These are phyloP conservation scores for Streptanthus diversifolius DNA, from an alignment of 345 rosid genomes.

Conservation along the genomic window DNA sequence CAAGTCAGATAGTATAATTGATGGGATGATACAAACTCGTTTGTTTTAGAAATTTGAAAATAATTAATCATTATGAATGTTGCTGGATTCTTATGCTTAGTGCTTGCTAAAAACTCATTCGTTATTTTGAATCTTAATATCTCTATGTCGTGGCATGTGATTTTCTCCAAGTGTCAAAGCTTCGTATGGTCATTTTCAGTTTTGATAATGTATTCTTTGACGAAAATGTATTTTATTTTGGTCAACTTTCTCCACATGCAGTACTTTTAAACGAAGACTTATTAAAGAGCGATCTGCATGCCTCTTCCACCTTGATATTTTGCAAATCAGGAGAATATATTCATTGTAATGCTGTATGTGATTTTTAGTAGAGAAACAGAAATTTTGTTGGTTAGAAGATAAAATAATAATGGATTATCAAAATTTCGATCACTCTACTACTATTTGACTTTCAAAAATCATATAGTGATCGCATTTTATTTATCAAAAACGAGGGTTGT, in stretches of 20 bases:
- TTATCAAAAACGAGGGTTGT: neutral
- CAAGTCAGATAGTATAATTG: neutral
- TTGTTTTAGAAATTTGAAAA: too few species aligned
- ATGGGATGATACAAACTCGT: neutral
- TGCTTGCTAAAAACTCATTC: conserved; percentile 9
- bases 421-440: neutral
- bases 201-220: neutral
- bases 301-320: conserved; percentile 6
- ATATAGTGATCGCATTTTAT: neutral
- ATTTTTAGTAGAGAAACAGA: neutral
- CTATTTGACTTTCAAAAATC: neutral
- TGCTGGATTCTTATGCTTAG: conserved; percentile 13
- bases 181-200: neutral
- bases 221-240: neutral
- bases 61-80: neutral
- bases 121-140: conserved; percentile 13
- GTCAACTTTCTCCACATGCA: neutral
- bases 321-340: neutral
- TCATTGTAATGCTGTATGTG: neutral
- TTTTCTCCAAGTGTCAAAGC: conserved; percentile 11
- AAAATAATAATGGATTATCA: neutral
- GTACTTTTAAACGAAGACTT: neutral
- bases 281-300: neutral
- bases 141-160: conserved; percentile 14
- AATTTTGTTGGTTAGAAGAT: neutral